Evolutionary conservation across 1,139 yeast species (phyloP).

Genomic region (Candida anutae): DNA sequence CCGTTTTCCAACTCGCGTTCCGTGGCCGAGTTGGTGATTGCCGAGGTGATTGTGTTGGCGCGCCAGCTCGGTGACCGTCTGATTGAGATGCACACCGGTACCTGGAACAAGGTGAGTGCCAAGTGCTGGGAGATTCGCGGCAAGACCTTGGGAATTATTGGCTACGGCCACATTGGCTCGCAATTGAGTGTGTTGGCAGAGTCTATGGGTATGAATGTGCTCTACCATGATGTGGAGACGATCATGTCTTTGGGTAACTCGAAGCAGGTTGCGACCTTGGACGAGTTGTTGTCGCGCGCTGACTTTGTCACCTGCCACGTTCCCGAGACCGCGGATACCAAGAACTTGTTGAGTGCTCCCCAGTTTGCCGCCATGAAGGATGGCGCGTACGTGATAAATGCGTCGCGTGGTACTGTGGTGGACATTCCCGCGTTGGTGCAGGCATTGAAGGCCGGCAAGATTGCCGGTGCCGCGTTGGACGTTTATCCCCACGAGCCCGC

Average conservation of each 20-base stretch:
- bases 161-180: conserved; percentile 98
- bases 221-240: conserved; percentile 85
- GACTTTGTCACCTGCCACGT: conserved; percentile 93
- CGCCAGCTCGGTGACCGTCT: conserved; percentile 98
- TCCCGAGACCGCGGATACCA: conserved; percentile 90
- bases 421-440: conserved; percentile 90
- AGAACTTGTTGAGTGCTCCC: conserved; percentile 79
- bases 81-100: conserved; percentile 90
- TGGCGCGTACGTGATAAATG: conserved; percentile 90
- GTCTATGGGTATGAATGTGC: conserved; percentile 95
- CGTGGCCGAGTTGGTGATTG: conserved; percentile 96
- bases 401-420: conserved; percentile 96
- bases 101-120: conserved; percentile 94
- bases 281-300: conserved; percentile 70
- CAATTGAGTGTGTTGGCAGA: conserved; percentile 96
- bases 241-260: conserved; percentile 98
- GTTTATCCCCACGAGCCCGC: conserved; percentile 98
- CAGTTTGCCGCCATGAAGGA: conserved; percentile 96
- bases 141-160: conserved; percentile 92
- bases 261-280: conserved; percentile 78
- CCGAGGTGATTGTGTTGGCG: conserved; percentile 87
- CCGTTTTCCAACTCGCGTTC: conserved; percentile 98
- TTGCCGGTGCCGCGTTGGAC: conserved; percentile 97
- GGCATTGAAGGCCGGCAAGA: conserved; percentile 87
- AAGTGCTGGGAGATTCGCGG: conserved; percentile 99